A percentile compares a stretch with the other conserved stretches of the same genome.
Evolutionary conservation across 352 stramenopile genomes (phyloP).

Genomic region (Globisporangium spiculum): DNA sequence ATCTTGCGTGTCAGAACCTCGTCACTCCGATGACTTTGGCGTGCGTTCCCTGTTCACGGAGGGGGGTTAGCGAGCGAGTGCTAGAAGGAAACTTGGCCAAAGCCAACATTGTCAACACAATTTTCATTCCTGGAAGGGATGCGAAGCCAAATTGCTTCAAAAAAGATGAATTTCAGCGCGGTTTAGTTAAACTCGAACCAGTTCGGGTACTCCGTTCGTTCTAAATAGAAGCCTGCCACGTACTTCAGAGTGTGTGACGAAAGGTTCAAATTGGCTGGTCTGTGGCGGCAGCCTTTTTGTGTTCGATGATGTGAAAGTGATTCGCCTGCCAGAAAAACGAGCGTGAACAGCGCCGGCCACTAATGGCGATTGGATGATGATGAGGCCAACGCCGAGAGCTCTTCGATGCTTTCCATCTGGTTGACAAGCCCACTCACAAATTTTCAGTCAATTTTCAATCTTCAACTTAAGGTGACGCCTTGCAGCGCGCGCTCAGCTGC

Average conservation of each 20-base stretch:
- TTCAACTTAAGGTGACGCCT: conserved; percentile 9
- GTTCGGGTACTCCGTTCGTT: not conserved
- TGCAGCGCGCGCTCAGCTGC: conserved; percentile 4
- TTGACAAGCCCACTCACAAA: conserved; percentile 4
- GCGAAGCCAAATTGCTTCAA: no score
- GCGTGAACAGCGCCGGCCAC: not conserved
- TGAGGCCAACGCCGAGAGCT: not conserved
- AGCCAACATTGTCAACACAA: no score
- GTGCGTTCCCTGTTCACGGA: not conserved
- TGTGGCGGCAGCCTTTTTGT: not conserved
- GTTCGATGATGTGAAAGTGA: not conserved
- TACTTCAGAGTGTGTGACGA: not conserved
- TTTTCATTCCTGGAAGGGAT: no score
- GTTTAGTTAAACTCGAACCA: not conserved
- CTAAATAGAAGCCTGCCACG: not conserved
- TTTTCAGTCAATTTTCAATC: conserved; percentile 15
- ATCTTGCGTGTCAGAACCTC: not conserved
- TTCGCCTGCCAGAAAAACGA: not conserved
- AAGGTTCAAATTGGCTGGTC: not conserved
- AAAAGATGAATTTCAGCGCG: not conserved
- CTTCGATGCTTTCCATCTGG: not conserved
- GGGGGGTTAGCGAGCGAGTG: not conserved
- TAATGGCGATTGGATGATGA: not conserved
- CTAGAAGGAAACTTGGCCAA: no score
- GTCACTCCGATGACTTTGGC: not conserved